Base-by-base conservation (phyloP, 2,329 filamentous ascomycete species). In the Talaromyces sp. region DNA sequence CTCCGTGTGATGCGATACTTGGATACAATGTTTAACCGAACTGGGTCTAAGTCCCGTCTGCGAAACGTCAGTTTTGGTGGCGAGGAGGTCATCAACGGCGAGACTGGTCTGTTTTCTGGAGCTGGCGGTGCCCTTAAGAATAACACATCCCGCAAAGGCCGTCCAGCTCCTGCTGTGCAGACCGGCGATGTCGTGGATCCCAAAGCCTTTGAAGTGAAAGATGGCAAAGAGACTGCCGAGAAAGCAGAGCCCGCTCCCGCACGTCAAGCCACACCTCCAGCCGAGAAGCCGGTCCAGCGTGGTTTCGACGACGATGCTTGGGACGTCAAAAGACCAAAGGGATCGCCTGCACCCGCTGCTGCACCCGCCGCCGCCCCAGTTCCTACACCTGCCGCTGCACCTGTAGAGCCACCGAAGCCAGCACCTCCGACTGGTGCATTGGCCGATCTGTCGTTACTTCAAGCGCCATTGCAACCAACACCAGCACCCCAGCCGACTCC, bases 301-400 rank as follows among this genome's bases (percentile, higher is more conserved):
- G 92, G 92, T 2, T 98, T 98, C 73, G 95, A 99, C 60, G 95
- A 98, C 73, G 92, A 98, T 81, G 95, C 95, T 9, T 99, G 95
- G 95, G 92, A 96, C 72, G 90, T 97, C 59, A 97, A 97, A 80
- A 91, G 92, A 19, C 86, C 90, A 14, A 90, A 88, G 74, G 64
- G 22, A 35, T 49, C 65, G 9, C 45, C 61, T n/a, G n/a, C 60
- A 27, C 22, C 64, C 13, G 60, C 64, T 19, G 27, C 64, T 11
- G 65, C 75, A 49, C 69, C 82, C 57, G 74, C 79, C 37, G 70
- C 83, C 24, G 72, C 80, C 33, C 13, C 72, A 75, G 63, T 75
- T 50, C 69, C 82, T 56, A 74, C 79, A 33, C 71, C 83, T 31
- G 72, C 80, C 16, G 13, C 71, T 75, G 64, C 78, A 73, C 27